Evolutionary conservation across 2,329 filamentous ascomycete genomes (phyloP).

Genomic region (Epichloe coenophiala): DNA sequence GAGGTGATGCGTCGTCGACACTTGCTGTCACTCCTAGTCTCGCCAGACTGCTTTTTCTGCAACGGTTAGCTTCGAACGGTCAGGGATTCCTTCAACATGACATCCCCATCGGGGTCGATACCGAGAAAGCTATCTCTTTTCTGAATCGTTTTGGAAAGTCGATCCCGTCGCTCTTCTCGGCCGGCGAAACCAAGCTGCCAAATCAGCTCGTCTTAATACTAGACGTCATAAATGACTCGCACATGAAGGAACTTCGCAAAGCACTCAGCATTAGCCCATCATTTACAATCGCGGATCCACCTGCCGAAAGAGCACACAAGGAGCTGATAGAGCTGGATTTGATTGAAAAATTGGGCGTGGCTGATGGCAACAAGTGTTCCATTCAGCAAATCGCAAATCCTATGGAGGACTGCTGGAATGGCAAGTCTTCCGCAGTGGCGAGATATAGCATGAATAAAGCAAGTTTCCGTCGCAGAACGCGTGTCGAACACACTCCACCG

Average conservation of each 20-base stretch:
- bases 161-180: conserved; percentile 35
- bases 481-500: too few species aligned
- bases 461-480: background rate
- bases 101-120: conserved; percentile 25
- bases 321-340: conserved; percentile 30
- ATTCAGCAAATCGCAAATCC: conserved; percentile 28
- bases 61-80: conserved; percentile 36
- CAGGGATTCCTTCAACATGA: conserved; percentile 35
- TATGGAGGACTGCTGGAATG: conserved; percentile 32
- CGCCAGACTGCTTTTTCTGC: conserved; percentile 44
- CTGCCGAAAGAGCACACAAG: conserved; percentile 27
- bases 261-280: conserved; percentile 24
- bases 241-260: conserved; percentile 30
- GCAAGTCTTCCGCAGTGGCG: conserved; percentile 16
- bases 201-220: conserved; percentile 47
- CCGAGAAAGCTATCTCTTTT: conserved; percentile 37
- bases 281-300: conserved; percentile 36
- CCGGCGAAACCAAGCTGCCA: conserved; percentile 19
- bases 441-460: background rate
- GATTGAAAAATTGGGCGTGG: conserved; percentile 21
- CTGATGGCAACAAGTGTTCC: conserved; percentile 23
- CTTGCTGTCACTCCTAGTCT: conserved; percentile 37
- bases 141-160: conserved; percentile 48
- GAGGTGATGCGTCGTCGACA: conserved; percentile 17
- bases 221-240: conserved; percentile 37